A percentile compares a stretch with the other conserved stretches of the same genome.
phyloP scores from a whole-genome alignment of 139 green algal genomes.

The Haematococcus lacustris region DNA sequence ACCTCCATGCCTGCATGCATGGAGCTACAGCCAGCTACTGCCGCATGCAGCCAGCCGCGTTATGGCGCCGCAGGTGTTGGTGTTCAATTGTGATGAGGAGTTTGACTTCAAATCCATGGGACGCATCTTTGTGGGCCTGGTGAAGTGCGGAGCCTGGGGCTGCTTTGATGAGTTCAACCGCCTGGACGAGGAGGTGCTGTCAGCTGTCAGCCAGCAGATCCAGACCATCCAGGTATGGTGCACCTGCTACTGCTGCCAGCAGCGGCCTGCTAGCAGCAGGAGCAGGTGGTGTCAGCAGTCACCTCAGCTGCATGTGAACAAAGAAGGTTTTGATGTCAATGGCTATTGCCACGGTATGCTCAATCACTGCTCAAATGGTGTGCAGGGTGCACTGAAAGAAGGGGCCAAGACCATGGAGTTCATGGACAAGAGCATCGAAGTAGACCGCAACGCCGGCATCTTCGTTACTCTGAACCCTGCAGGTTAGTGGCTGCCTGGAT shows the following conservation, averaged over 20 bases:
- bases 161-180: constrained; percentile 90
- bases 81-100: constrained; percentile 85
- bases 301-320: too few species aligned
- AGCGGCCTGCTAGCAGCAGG: too few species aligned
- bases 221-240: constrained; percentile 63
- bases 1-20: too few species aligned
- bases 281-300: too few species aligned
- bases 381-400: constrained; percentile 62
- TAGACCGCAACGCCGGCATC: constrained; percentile 66
- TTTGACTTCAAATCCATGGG: constrained; percentile 76
- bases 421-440: constrained; percentile 51
- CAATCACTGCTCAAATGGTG: too few species aligned
- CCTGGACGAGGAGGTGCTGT: constrained; percentile 74
- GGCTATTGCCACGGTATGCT: too few species aligned
- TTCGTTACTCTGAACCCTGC: constrained; percentile 88
- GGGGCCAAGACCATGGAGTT: constrained; percentile 44
- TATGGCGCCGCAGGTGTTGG: constrained; percentile 70
- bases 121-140: constrained; percentile 74
- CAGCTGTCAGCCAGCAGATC: constrained; percentile 72
- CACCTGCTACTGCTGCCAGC: too few species aligned
- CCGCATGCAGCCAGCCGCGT: too few species aligned
- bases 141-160: constrained; percentile 75
- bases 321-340: too few species aligned
- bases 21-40: too few species aligned
- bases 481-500: too few species aligned